These are phyloP conservation scores for Auricularia sp. DNA, from an alignment of 768 basidiomycete genomes.

Conservation along the genomic window DNA sequence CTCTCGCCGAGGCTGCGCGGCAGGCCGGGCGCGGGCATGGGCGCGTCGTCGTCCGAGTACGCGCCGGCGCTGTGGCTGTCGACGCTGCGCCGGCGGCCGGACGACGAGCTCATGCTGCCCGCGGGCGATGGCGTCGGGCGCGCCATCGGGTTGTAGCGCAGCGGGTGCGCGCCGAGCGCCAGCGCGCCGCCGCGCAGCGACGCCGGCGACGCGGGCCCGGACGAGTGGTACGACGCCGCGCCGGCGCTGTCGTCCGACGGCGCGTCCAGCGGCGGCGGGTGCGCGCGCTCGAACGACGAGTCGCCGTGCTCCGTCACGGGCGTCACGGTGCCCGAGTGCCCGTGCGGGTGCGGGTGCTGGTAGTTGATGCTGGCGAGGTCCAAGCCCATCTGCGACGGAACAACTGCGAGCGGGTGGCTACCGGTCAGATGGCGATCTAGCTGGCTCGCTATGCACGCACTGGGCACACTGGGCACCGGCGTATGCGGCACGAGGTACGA, in stretches of 20 bases:
- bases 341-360: background rate
- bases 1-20: conserved; percentile 1
- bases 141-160: conserved; percentile 19
- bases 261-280: conserved; percentile 42
- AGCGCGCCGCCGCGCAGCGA: background rate
- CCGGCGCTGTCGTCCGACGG: conserved; percentile 34
- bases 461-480: conserved; percentile 34
- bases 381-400: conserved; percentile 18
- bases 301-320: conserved; percentile 26
- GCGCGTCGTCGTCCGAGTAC: conserved; percentile 53
- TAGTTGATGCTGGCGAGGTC: background rate
- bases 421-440: conserved; percentile 38
- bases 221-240: background rate
- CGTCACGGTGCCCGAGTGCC: background rate
- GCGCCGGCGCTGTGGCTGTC: conserved; percentile 44
- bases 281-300: conserved; percentile 38
- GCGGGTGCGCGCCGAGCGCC: background rate
- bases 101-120: conserved; percentile 38
- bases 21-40: conserved; percentile 37
- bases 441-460: conserved; percentile 28
- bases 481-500: conserved; percentile 25
- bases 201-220: background rate
- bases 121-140: conserved; percentile 37
- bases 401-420: conserved; percentile 25
- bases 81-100: conserved; percentile 57